Base-by-base conservation (phyloP, 345 rosid genomes). In the Gossypium australe region DNA sequence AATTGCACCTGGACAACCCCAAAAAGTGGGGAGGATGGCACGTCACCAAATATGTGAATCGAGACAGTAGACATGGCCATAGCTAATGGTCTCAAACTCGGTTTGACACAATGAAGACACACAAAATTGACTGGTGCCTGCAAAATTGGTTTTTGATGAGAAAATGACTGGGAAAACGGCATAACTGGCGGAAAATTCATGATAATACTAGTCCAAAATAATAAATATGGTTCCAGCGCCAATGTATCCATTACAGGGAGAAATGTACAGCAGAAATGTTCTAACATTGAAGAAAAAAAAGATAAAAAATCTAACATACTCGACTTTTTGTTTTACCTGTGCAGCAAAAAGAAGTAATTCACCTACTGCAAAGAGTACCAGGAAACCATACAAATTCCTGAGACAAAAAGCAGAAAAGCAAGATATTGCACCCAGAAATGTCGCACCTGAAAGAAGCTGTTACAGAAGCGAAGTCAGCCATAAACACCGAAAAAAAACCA, bases 21-120 rank as follows among this genome's bases (percentile, higher is more conserved):
- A 76, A 89, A 94, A 71, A 96, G 94, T 22, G 99, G 99, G 0
- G 99, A 91, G 53, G 99, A 93, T 80, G 99, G 99, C 66, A 96
- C 97, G 77, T 96, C 99, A 6, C 99, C 99, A 70, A 96, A 90
- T 63, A 93, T 76, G 78, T 96, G 99, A 67, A 96, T 96, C 68
- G 97, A 78, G 61, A 93, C 97, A 3, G 97, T 96, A 41, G 99
- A 93, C 27, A 86, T 80, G 61, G 98, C 99, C 97, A 96, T 96
- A 61, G 98, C 90, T 59, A 96, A 58, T 51, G 99, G 97, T 82
- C 99, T 92, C 81, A 93, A 63, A 84, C 91, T 89, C 34, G 97
- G 98, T 81, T 85, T 85, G 57, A 95, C 98, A 74, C 97, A 88
- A 79, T 93, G 99, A 18, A 93, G 98, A 78, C 96, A 90, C 25